Conservation (phyloP, 768 basidiomycete genomes). For the Leccinum fibrillosum region DNA sequence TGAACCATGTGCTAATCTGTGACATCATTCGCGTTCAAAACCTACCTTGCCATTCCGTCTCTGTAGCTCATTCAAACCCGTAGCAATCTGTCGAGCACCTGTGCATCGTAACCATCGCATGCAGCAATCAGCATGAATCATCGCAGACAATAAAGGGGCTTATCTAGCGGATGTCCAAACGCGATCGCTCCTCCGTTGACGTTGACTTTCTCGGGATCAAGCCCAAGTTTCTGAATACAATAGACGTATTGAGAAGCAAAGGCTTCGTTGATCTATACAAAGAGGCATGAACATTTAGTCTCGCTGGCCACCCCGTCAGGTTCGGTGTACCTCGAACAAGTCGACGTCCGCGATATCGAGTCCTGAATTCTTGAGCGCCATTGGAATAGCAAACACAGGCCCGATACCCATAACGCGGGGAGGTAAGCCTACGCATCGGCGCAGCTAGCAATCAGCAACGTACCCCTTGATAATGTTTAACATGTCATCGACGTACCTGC, state of each 20-base stretch:
- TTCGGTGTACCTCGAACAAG: constrained; percentile 61
- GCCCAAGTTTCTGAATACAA: constrained; percentile 58
- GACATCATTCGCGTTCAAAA: background rate
- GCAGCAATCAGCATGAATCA: constrained; percentile 7
- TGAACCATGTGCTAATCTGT: background rate
- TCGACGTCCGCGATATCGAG: constrained; percentile 69
- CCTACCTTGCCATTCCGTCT: constrained; percentile 66
- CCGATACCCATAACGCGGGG: constrained; percentile 90
- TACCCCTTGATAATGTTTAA: background rate
- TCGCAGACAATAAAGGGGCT: constrained; percentile 30
- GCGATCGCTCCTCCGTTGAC: constrained; percentile 92
- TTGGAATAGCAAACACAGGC: constrained; percentile 80
- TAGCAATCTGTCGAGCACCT: constrained; percentile 82
- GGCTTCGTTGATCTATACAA: constrained; percentile 79
- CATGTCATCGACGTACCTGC: constrained; percentile 42
- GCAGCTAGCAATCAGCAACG: background rate
- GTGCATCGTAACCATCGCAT: constrained; percentile 57
- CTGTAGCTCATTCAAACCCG: constrained; percentile 71
- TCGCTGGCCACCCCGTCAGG: background rate
- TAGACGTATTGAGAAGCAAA: constrained; percentile 85
- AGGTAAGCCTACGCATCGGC: constrained; percentile 47
- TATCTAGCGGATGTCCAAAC: constrained; percentile 79
- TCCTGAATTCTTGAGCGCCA: constrained; percentile 64
- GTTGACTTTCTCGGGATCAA: constrained; percentile 70
- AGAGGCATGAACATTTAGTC: background rate